phyloP scores from a whole-genome alignment of 306 rosid species.

The Inga laurina region DNA sequence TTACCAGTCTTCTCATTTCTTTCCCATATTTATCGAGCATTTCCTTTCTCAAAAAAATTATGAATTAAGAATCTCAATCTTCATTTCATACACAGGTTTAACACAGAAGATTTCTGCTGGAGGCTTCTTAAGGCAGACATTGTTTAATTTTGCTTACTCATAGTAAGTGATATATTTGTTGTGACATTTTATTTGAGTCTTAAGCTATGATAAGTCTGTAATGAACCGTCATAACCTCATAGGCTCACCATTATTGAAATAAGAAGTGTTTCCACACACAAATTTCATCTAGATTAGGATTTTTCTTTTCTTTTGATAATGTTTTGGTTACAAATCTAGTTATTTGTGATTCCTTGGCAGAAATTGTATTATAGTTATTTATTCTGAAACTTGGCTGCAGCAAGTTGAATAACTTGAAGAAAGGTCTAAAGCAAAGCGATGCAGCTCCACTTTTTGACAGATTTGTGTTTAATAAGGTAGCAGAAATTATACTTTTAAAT shows the following conservation, averaged over 20 bases:
- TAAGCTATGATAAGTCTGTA: not conserved
- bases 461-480: constrained; percentile 86
- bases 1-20: not conserved
- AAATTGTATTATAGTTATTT: constrained; percentile 20
- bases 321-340: not conserved
- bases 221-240: constrained; percentile 3
- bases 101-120: constrained; percentile 78
- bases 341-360: constrained; percentile 13
- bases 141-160: constrained; percentile 78
- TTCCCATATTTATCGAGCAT: not conserved
- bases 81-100: constrained; percentile 63
- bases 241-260: constrained; percentile 9
- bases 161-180: constrained; percentile 55
- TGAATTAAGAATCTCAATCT: constrained; percentile 19
- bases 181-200: not conserved
- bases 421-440: constrained; percentile 52
- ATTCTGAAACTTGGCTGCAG: constrained; percentile 48
- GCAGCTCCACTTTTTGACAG: constrained; percentile 80
- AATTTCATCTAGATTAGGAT: constrained; percentile 11
- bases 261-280: not conserved
- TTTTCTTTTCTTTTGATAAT: not conserved
- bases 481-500: constrained; percentile 7
- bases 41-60: not conserved
- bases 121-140: constrained; percentile 62
- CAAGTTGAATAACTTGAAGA: constrained; percentile 69